These are phyloP conservation scores for Taphrina communis DNA, from an alignment of 1,139 yeast species.

Conservation along the genomic window DNA sequence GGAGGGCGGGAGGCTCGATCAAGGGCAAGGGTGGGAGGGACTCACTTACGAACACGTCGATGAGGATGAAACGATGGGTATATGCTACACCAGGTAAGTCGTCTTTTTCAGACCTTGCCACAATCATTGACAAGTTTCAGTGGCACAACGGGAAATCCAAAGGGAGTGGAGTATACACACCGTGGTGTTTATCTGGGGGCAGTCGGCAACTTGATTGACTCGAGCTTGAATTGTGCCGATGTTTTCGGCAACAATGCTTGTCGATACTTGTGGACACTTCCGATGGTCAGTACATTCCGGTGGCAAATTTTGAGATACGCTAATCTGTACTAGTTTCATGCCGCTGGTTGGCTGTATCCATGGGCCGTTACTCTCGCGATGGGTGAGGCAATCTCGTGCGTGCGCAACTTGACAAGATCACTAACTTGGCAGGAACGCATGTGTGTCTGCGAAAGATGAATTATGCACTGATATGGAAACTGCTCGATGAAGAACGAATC, in stretches of 20 bases:
- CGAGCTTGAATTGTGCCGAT: slow-evolving; percentile 51
- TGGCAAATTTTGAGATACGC: background rate
- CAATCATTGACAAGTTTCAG: slow-evolving; percentile 64
- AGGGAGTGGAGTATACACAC: slow-evolving; percentile 72
- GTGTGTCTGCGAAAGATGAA: slow-evolving; percentile 53
- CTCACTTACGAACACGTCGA: slow-evolving; percentile 49
- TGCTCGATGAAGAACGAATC: slow-evolving; percentile 49
- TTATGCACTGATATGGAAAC: slow-evolving; percentile 52
- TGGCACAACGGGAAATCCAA: slow-evolving; percentile 79
- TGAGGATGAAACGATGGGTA: slow-evolving; percentile 50
- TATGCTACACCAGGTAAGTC: slow-evolving; percentile 44
- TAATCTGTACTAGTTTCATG: slow-evolving; percentile 49
- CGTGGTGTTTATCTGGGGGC: slow-evolving; percentile 53
- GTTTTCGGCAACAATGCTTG: slow-evolving; percentile 50
- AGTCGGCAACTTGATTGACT: slow-evolving; percentile 51
- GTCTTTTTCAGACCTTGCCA: background rate
- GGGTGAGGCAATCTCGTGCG: slow-evolving; percentile 45
- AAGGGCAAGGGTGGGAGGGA: slow-evolving; percentile 47
- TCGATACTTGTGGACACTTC: slow-evolving; percentile 54
- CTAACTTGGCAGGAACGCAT: slow-evolving; percentile 48
- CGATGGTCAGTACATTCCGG: slow-evolving; percentile 47
- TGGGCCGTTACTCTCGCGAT: slow-evolving; percentile 54
- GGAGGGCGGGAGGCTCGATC: slow-evolving; percentile 47
- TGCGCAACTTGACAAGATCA: background rate
- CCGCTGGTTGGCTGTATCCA: slow-evolving; percentile 55